Evolutionary conservation across 768 basidiomycete species (phyloP).

Genomic region (Trametes cubensis): DNA sequence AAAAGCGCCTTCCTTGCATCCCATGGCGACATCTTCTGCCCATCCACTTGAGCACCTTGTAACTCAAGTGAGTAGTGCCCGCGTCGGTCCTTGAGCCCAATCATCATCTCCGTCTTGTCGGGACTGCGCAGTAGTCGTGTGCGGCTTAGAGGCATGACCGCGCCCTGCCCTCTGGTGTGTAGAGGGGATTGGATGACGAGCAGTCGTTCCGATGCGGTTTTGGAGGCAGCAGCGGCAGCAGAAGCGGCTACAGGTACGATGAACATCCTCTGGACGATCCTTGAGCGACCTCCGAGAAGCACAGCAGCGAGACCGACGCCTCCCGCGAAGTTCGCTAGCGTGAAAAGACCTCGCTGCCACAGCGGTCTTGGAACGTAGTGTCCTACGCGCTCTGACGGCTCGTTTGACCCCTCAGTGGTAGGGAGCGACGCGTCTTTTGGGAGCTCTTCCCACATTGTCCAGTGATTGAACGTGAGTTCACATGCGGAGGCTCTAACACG

Average conservation of each 20-base stretch:
- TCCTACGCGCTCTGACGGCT: constrained; percentile 3
- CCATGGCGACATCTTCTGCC: constrained; percentile 22
- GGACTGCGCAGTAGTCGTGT: constrained; percentile 21
- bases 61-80: constrained; percentile 25
- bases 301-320: constrained; percentile 26
- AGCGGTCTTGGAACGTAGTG: constrained; percentile 30
- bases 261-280: constrained; percentile 29
- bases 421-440: constrained; percentile 1
- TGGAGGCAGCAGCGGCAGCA: background rate
- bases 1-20: constrained; percentile 25
- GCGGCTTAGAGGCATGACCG: constrained; percentile 21
- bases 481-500: constrained; percentile 20
- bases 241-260: constrained; percentile 24
- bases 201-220: constrained; percentile 7
- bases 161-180: constrained; percentile 25
- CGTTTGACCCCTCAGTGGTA: background rate
- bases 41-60: constrained; percentile 25
- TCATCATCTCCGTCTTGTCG: constrained; percentile 24
- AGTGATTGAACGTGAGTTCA: constrained; percentile 31
- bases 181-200: constrained; percentile 28
- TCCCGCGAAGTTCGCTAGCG: constrained; percentile 20
- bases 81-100: constrained; percentile 20
- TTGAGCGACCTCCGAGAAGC: constrained; percentile 28
- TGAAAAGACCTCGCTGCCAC: constrained; percentile 28
- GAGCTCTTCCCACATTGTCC: constrained; percentile 27